These are phyloP conservation scores for Pseudogymnoascus sp. DNA, from an alignment of 2,329 filamentous ascomycete species.

Conservation along the genomic window DNA sequence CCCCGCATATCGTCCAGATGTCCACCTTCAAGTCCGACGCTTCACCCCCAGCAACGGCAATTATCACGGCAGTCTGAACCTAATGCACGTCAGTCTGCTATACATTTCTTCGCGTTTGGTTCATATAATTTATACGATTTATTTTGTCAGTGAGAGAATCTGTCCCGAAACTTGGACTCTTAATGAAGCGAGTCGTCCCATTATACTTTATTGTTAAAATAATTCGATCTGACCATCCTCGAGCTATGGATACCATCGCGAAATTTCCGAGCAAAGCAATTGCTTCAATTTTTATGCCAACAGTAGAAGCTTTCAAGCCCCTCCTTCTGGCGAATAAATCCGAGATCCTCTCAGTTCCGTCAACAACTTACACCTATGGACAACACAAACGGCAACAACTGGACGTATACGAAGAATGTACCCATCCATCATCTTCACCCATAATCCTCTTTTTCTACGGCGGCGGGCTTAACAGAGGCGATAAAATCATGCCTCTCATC, in stretches of 20 bases:
- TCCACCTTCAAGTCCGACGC: neutral
- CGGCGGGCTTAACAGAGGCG: conserved; percentile 24
- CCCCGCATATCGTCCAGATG: neutral
- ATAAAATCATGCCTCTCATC: conserved; percentile 18
- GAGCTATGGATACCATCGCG: neutral
- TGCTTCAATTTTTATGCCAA: conserved; percentile 17
- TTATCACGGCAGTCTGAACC: neutral
- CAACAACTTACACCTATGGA: conserved; percentile 21
- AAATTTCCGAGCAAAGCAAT: conserved; percentile 12
- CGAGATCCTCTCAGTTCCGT: conserved; percentile 21
- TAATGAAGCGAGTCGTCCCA: neutral
- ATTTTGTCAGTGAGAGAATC: neutral
- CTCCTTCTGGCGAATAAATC: conserved; percentile 19
- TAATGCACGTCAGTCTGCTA: neutral
- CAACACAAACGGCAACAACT: conserved; percentile 25
- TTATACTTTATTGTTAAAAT: neutral
- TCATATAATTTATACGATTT: neutral
- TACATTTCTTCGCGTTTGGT: neutral
- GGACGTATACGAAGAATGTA: conserved; percentile 20
- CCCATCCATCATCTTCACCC: conserved; percentile 15
- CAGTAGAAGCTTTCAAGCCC: conserved; percentile 22
- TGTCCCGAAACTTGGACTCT: neutral
- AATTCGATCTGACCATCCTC: neutral
- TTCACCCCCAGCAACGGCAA: neutral
- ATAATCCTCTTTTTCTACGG: conserved; percentile 28